Percentiles rank a stretch among this genome's conserved stretches.
Conservation (phyloP, 2,329 filamentous ascomycete genomes). For the Sporothrix sp. region DNA sequence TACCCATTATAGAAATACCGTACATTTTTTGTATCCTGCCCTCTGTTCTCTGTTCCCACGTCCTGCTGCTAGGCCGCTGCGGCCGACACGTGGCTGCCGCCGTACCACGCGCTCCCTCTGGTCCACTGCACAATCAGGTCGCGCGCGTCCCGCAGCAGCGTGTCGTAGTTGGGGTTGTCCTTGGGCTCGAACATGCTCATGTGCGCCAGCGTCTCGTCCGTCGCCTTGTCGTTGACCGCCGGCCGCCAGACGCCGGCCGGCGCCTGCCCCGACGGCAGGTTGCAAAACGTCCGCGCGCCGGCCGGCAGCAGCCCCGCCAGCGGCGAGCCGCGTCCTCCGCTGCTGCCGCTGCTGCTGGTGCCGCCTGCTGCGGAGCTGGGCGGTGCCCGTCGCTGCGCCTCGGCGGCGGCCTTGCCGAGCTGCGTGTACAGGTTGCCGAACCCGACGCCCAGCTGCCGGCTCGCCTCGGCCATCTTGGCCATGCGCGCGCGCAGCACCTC, state of each 20-base stretch:
- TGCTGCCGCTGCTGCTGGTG: constrained; percentile 37
- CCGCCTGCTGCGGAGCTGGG: too few species aligned
- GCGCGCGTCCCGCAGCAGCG: constrained; percentile 55
- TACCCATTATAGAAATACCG: too few species aligned
- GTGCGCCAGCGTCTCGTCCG: constrained; percentile 73
- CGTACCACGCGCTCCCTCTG: constrained; percentile 57
- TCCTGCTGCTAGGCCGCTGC: neutral
- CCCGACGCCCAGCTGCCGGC: constrained; percentile 57
- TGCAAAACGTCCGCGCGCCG: constrained; percentile 78
- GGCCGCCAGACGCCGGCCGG: constrained; percentile 51
- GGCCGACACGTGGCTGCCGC: constrained; percentile 32
- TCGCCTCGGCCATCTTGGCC: constrained; percentile 53
- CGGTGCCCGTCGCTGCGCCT: neutral
- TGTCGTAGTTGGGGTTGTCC: constrained; percentile 63
- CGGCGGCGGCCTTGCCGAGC: constrained; percentile 51
- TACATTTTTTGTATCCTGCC: neutral
- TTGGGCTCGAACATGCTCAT: constrained; percentile 66
- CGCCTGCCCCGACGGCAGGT: constrained; percentile 49
- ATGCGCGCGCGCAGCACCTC: constrained; percentile 73
- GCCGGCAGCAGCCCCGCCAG: constrained; percentile 50
- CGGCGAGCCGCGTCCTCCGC: constrained; percentile 31
- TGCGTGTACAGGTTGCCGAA: constrained; percentile 84
- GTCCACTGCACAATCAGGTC: constrained; percentile 57
- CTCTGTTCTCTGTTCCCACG: neutral
- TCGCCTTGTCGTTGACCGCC: constrained; percentile 67